phyloP scores from a whole-genome alignment of 2,329 filamentous ascomycete genomes.

The Colletotrichum sp. region DNA sequence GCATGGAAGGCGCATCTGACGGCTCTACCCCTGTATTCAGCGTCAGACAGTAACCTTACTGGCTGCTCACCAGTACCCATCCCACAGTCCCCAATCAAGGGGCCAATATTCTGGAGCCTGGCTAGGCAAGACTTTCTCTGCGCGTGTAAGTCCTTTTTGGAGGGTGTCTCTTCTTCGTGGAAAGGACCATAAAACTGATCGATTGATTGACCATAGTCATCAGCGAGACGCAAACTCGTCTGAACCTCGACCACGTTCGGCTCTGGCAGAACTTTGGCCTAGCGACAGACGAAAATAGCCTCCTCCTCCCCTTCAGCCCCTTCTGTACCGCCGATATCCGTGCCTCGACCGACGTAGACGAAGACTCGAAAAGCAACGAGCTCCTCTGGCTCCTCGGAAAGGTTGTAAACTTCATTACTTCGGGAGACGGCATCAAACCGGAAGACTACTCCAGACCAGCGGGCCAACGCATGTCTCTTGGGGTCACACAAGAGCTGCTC shows the following conservation, averaged over 20 bases:
- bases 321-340: conserved; percentile 35
- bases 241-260: conserved; percentile 65
- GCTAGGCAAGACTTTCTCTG: conserved; percentile 69
- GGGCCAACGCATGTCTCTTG: background rate
- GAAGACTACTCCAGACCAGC: background rate
- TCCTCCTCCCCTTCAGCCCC: conserved; percentile 49
- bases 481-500: background rate
- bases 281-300: conserved; percentile 56
- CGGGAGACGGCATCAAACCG: conserved; percentile 51
- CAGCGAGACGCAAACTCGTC: conserved; percentile 63
- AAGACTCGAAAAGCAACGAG: conserved; percentile 69
- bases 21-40: conserved; percentile 63
- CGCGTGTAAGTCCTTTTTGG: conserved; percentile 50
- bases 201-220: conserved; percentile 46
- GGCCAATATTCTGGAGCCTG: conserved; percentile 69
- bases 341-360: conserved; percentile 57
- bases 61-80: conserved; percentile 28
- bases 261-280: conserved; percentile 71
- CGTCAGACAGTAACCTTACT: conserved; percentile 33
- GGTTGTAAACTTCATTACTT: conserved; percentile 68
- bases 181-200: background rate
- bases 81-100: conserved; percentile 60
- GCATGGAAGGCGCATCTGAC: conserved; percentile 71
- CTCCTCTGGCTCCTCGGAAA: conserved; percentile 71
- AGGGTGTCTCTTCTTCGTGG: no score